phyloP scores from a whole-genome alignment of 768 basidiomycete genomes.

The Serendipita sp. region DNA sequence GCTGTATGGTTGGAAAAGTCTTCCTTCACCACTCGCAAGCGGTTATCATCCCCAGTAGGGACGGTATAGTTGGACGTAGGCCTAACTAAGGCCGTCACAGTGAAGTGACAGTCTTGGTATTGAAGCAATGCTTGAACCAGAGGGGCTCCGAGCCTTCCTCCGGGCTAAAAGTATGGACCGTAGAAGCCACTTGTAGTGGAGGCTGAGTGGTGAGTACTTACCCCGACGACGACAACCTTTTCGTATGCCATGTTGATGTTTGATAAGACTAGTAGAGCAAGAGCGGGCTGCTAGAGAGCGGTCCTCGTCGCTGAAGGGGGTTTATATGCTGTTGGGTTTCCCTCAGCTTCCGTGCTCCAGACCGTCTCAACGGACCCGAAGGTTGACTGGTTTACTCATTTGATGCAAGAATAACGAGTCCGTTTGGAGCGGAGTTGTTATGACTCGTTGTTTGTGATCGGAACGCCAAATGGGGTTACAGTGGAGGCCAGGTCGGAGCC shows the following conservation, averaged over 20 bases:
- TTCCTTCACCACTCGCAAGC: neutral
- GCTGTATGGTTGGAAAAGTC: neutral
- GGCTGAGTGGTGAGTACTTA: neutral
- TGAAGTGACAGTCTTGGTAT: neutral
- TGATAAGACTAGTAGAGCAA: too few species aligned
- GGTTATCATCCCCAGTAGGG: neutral
- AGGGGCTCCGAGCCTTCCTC: neutral
- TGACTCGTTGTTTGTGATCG: too few species aligned
- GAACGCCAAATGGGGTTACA: too few species aligned
- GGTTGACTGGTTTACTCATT: too few species aligned
- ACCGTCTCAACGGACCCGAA: too few species aligned
- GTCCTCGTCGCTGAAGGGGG: too few species aligned
- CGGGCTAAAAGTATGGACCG: neutral
- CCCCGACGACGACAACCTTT: constrained; percentile 1
- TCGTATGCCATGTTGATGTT: neutral
- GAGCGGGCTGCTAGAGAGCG: too few species aligned
- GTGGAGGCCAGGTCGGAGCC: too few species aligned
- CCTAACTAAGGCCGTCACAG: neutral
- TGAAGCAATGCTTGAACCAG: neutral
- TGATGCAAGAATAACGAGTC: too few species aligned
- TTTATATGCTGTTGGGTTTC: too few species aligned
- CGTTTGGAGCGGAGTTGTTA: too few species aligned
- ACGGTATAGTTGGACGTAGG: neutral
- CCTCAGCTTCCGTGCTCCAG: too few species aligned
- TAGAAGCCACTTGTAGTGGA: neutral